These are phyloP conservation scores for Xerocomus spinulosus DNA, from an alignment of 768 basidiomycete genomes.

Conservation along the genomic window DNA sequence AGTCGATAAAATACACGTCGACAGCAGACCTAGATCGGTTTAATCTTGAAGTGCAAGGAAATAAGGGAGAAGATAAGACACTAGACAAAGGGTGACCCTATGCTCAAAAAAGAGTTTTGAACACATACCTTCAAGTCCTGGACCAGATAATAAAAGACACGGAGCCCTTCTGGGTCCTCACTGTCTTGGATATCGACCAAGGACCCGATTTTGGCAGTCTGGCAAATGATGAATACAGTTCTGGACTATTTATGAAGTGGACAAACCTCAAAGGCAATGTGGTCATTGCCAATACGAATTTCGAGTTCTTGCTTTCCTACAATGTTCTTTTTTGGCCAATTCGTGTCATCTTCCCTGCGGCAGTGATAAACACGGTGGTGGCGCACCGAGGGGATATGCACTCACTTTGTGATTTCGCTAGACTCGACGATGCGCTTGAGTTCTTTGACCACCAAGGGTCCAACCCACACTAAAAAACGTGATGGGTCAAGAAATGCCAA, in stretches of 20 bases:
- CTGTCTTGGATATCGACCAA: slow-evolving; percentile 96
- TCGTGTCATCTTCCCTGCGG: slow-evolving; percentile 90
- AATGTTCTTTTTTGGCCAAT: slow-evolving; percentile 99
- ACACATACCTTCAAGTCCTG: slow-evolving; percentile 86
- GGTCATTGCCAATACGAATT: slow-evolving; percentile 88
- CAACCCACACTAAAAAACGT: slow-evolving; percentile 76
- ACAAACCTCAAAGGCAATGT: slow-evolving; percentile 92
- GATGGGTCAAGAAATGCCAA: not conserved
- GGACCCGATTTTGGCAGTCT: slow-evolving; percentile 99
- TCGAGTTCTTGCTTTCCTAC: slow-evolving; percentile 98
- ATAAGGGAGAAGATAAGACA: slow-evolving; percentile 98
- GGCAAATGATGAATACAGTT: not conserved
- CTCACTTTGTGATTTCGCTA: slow-evolving; percentile 90
- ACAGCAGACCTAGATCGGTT: slow-evolving; percentile 68
- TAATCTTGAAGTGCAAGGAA: slow-evolving; percentile 99
- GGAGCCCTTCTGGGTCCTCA: slow-evolving; percentile 94
- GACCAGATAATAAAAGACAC: slow-evolving; percentile 97
- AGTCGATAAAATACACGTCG: slow-evolving; percentile 1
- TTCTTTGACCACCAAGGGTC: slow-evolving; percentile 88
- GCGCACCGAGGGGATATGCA: not conserved
- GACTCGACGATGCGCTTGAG: slow-evolving; percentile 90
- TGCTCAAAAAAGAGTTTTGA: not conserved
- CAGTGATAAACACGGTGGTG: not conserved
- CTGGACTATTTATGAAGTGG: no score
- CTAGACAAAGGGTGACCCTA: slow-evolving; percentile 38